Percentiles rank a stretch among this genome's conserved stretches.
Conservation (phyloP, 441 rosid species). For the Erodium trifolium region DNA sequence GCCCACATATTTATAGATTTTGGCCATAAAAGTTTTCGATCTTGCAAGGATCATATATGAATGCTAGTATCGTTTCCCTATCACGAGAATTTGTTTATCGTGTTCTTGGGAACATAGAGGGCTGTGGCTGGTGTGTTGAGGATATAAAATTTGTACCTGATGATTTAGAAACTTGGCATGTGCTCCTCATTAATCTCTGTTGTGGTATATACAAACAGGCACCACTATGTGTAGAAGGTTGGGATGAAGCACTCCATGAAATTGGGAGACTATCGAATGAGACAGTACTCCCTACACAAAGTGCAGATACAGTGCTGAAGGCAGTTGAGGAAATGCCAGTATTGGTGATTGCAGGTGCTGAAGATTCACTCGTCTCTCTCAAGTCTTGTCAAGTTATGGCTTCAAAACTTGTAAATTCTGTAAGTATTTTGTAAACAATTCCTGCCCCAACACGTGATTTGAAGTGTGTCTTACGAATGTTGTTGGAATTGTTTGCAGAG, state of each 20-base stretch:
- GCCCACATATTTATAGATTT: background rate
- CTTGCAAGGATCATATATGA: background rate
- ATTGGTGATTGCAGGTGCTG: constrained; percentile 83
- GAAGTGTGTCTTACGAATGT: no score
- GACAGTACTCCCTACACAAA: constrained; percentile 58
- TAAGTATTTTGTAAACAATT: constrained; percentile 13
- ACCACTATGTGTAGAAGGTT: constrained; percentile 77
- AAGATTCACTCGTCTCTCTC: constrained; percentile 76
- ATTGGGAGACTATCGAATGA: constrained; percentile 79
- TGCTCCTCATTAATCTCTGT: constrained; percentile 4
- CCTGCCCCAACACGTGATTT: no score
- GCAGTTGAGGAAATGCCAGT: constrained; percentile 64
- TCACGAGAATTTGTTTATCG: background rate
- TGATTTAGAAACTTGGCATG: background rate
- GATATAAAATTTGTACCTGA: background rate
- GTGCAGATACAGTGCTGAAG: constrained; percentile 47
- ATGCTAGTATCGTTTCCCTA: background rate
- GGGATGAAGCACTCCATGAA: constrained; percentile 97
- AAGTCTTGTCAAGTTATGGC: constrained; percentile 81
- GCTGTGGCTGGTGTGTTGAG: background rate
- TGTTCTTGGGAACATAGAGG: background rate
- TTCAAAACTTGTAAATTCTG: constrained; percentile 82
- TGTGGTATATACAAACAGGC: constrained; percentile 35
- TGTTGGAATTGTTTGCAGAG: constrained; percentile 40
- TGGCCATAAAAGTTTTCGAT: background rate